phyloP scores from a whole-genome alignment of 2,329 filamentous ascomycete genomes.

The Herpotrichia juniperi region DNA sequence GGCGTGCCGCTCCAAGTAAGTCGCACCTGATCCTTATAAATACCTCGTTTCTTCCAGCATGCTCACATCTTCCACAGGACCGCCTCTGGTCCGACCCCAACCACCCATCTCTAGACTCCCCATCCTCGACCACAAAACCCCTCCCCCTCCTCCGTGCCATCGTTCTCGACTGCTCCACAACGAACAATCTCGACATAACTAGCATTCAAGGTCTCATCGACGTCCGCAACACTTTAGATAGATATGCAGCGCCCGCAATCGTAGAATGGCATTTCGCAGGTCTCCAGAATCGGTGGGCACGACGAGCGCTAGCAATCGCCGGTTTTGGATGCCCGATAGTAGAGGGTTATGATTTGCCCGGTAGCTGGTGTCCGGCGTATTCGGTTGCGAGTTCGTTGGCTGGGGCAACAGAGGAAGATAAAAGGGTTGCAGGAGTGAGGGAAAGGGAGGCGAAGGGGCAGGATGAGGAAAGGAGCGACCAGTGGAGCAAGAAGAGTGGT shows the following conservation, averaged over 20 bases:
- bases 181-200: slow-evolving; percentile 64
- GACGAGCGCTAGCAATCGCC: slow-evolving; percentile 60
- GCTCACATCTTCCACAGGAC: slow-evolving; percentile 34
- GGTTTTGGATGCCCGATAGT: slow-evolving; percentile 58
- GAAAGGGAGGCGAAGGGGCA: not conserved
- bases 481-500: not conserved
- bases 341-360: slow-evolving; percentile 7
- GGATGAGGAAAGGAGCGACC: slow-evolving; percentile 15
- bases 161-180: slow-evolving; percentile 61
- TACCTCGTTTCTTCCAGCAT: not conserved
- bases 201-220: slow-evolving; percentile 62
- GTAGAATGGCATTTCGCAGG: slow-evolving; percentile 57
- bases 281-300: slow-evolving; percentile 62
- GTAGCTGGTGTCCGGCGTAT: slow-evolving; percentile 31
- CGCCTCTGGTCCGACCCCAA: slow-evolving; percentile 61
- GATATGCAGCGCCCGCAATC: slow-evolving; percentile 50
- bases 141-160: slow-evolving; percentile 60
- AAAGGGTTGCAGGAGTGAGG: slow-evolving; percentile 10
- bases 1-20: slow-evolving; percentile 18
- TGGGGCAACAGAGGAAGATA: slow-evolving; percentile 23
- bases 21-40: not conserved
- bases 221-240: slow-evolving; percentile 60
- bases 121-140: slow-evolving; percentile 11
- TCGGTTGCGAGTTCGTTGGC: slow-evolving; percentile 21
- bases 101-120: slow-evolving; percentile 44